These are phyloP conservation scores for Escallonia rubra DNA, from an alignment of 129 eudicot genomes.

Conservation along the genomic window DNA sequence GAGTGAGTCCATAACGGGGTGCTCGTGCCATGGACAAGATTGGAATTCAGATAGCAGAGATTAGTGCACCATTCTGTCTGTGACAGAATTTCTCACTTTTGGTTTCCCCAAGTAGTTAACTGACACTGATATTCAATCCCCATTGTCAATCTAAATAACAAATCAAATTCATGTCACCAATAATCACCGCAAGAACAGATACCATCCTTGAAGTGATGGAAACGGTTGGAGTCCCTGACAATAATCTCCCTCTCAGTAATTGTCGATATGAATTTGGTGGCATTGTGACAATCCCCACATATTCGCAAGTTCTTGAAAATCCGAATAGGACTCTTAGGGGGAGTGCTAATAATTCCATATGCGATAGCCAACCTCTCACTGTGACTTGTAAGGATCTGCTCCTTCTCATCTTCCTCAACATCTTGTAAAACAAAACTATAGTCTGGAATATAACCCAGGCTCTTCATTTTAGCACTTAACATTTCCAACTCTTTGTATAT, in stretches of 20 bases:
- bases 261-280: constrained; percentile 64
- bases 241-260: constrained; percentile 73
- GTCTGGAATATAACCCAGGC: constrained; percentile 77
- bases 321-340: constrained; percentile 50
- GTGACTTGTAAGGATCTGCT: constrained; percentile 64
- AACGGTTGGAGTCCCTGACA: constrained; percentile 84
- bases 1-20: no score
- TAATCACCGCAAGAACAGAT: constrained; percentile 82
- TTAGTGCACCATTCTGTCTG: no score
- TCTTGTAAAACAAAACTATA: constrained; percentile 84
- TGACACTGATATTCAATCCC: no score
- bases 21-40: no score
- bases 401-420: constrained; percentile 94
- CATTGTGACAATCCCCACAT: constrained; percentile 88
- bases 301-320: constrained; percentile 81
- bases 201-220: constrained; percentile 90
- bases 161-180: constrained; percentile 42
- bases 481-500: constrained; percentile 52
- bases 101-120: no score
- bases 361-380: constrained; percentile 90
- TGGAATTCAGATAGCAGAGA: no score
- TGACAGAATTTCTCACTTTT: no score
- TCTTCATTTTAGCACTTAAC: constrained; percentile 46
- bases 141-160: neutral
- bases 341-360: constrained; percentile 65